Evolutionary conservation across 2,329 filamentous ascomycete species (phyloP), one percentile per base, ranked within the genome.

Genomic region (Monilinia aucupariae): DNA sequence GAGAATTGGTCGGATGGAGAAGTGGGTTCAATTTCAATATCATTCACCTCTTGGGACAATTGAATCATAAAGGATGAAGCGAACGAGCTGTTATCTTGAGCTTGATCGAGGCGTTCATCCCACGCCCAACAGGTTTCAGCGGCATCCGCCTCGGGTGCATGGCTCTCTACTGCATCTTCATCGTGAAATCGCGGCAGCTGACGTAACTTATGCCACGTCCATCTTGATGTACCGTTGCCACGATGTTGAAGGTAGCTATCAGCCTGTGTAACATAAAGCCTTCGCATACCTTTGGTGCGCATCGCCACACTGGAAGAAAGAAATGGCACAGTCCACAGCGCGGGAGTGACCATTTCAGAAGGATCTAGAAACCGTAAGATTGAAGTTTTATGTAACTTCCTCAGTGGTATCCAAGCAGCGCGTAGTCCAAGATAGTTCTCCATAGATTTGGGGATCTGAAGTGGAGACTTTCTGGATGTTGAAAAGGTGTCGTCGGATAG

Each of bases 231-330:
- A 4, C n/a, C 13, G 25, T 37, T 27, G 43, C 64, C 63, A 8
- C 68, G 79, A 65, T 85, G 82, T 71, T 93, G 90, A 2, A 90
- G 76, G 67, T 93, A 93, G 1, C 87, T 87, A 68, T 89, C 85
- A 4, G 86, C 83, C 64, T 90, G 87, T 1, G 90, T 93, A 64
- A 92, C 80, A 75, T 89, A 93, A 15, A 93, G 80, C 10, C 89
- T 82, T 65, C 86, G 85, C 66, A 79, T 41, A 80, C 54, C 64
- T 5, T 12, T 83, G 80, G 37, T 85, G 81, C 87, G 85, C 89
- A 92, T 92, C 70, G 90, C 82, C 45, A 92, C 83, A 54, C 83
- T 85, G 1, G 87, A 86, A 56, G 81, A 80, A 34, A 93, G 79
- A 66, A 92, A 92, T 12, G 83, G 79, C 2, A 86, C 83, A 59